Evolutionary conservation across 495 filamentous ascomycete species (phyloP).

Genomic region (Aspergillus affinis): DNA sequence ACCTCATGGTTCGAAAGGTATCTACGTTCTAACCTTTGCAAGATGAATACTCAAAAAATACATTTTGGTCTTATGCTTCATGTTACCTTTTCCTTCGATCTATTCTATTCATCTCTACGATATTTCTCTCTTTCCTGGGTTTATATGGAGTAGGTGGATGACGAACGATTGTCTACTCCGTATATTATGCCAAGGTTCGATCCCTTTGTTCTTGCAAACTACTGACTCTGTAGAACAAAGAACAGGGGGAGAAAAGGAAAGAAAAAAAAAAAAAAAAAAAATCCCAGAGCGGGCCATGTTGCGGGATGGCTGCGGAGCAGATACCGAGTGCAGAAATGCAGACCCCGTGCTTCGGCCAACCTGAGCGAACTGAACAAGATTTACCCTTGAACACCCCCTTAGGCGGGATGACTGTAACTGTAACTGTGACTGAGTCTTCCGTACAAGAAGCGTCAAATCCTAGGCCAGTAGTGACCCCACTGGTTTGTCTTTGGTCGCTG

Average conservation of each 20-base stretch:
- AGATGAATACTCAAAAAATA: conserved; percentile 2
- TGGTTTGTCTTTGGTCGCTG: not conserved
- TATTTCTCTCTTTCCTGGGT: not conserved
- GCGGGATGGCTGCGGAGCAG: not conserved
- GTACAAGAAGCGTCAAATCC: not conserved
- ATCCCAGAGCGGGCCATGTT: not conserved
- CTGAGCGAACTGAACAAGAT: not conserved
- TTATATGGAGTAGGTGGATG: too few species aligned
- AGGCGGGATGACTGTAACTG: not conserved
- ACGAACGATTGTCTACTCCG: too few species aligned
- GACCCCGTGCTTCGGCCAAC: conserved; percentile 1
- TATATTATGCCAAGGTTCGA: too few species aligned
- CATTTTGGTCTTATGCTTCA: not conserved
- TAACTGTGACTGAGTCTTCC: too few species aligned
- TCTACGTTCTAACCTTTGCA: not conserved
- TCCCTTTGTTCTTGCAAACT: too few species aligned
- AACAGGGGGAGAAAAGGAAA: too few species aligned
- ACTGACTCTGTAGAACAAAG: too few species aligned
- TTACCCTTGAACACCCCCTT: not conserved
- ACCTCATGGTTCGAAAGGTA: conserved; percentile 1
- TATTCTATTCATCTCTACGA: not conserved
- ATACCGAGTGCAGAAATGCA: not conserved
- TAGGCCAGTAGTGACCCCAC: not conserved
- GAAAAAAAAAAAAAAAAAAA: not conserved
- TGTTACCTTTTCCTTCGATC: too few species aligned